A percentile compares a stretch with the other conserved stretches of the same genome.
Conservation (phyloP, 768 basidiomycete genomes). For the Termitomyces sp. region DNA sequence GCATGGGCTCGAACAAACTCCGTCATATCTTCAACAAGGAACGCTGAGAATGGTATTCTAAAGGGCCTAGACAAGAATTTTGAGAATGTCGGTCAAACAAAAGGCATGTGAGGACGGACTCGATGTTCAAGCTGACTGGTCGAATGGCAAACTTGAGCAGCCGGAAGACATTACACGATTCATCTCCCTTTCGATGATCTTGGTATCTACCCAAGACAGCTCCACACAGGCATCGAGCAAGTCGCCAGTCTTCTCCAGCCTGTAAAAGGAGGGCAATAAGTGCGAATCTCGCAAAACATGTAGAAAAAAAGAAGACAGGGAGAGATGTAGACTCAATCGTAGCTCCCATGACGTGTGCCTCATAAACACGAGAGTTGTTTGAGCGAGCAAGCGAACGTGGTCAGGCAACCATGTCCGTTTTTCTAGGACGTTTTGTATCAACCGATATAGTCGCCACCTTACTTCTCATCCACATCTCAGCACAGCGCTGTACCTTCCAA, state of each 20-base stretch:
- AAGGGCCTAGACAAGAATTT: slow-evolving; percentile 25
- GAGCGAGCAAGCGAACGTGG: slow-evolving; percentile 40
- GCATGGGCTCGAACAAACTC: slow-evolving; percentile 92
- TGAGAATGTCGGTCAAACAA: background rate
- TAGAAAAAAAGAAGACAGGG: slow-evolving; percentile 4
- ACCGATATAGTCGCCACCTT: slow-evolving; percentile 48
- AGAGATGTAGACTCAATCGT: slow-evolving; percentile 76
- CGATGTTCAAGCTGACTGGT: slow-evolving; percentile 51
- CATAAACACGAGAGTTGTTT: slow-evolving; percentile 83
- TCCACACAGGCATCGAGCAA: slow-evolving; percentile 78
- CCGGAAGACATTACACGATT: slow-evolving; percentile 46
- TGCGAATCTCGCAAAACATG: slow-evolving; percentile 10
- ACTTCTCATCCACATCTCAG: slow-evolving; percentile 16
- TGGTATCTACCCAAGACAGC: slow-evolving; percentile 71
- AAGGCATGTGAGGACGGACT: slow-evolving; percentile 41
- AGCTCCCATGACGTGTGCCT: slow-evolving; percentile 80
- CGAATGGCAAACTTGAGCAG: slow-evolving; percentile 83
- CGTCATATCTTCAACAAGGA: slow-evolving; percentile 85
- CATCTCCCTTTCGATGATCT: slow-evolving; percentile 31
- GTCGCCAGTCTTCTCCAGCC: slow-evolving; percentile 57
- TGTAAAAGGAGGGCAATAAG: slow-evolving; percentile 20
- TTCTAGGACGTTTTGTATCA: slow-evolving; percentile 96
- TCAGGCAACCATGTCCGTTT: slow-evolving; percentile 21
- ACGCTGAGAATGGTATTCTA: slow-evolving; percentile 72
- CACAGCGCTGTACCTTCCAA: slow-evolving; percentile 15